Base-by-base conservation (phyloP, 2,329 filamentous ascomycete species). In the Colletotrichum shisoi region DNA sequence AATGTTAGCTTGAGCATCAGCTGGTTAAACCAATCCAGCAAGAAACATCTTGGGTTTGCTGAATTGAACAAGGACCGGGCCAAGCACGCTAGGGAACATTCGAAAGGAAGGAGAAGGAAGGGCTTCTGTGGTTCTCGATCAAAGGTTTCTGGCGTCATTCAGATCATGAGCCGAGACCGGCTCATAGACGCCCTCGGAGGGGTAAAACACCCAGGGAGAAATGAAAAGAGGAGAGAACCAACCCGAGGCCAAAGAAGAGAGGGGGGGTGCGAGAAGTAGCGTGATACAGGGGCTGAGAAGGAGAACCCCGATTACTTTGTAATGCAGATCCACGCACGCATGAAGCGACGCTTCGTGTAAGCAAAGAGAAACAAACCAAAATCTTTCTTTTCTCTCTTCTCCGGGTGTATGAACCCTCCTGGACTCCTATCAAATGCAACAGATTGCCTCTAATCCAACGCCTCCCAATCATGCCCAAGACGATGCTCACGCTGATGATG, bases 371-470 rank as follows among this genome's bases (percentile, higher is more conserved):
- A 31, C 21, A 48, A 17, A 1, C 11, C 17, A 52, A 52, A 49
- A 2, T 8, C 15, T 12, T 40, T 24, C 58, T 3, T 24, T 63
- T 3, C 37, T 57, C 60, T 63, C 8, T 37, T 57, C 56, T 64
- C 45, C 49, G 49, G 9, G 27, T 68, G 27, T 65, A 60, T 51
- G n/a, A 53, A 34, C 42, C 62, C 49, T 39, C 45, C 45, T 34
- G 27, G 19, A 68, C 65, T 68, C 65, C 65, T 60, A 21, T 67
- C n/a, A 65, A 68, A 68, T 68, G 65, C 65, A 68, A 39, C 65
- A 68, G n/a, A 31, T 54, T 54, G 45, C 44, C 49, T 60, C 42
- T 60, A 34, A 42, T 48, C 65, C 27, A 65, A 68, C 65, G 65
- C 65, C 65, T 45, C 48, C 12, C 21, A 51, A 60, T 54, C 34